Conservation (phyloP, 2,329 filamentous ascomycete genomes). For the Didymella exigua region DNA sequence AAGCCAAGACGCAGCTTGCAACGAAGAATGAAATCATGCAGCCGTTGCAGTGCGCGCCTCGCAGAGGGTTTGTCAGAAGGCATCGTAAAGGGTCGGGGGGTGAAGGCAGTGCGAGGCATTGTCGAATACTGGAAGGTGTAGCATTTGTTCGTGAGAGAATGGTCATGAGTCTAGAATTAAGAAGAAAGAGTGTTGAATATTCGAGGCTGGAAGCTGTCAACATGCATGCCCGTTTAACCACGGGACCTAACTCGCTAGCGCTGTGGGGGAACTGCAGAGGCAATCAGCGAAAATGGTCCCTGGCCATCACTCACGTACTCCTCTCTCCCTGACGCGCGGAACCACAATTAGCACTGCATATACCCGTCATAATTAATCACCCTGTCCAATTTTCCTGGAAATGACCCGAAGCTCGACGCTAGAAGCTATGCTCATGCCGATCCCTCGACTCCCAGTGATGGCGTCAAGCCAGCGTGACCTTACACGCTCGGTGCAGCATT, state of each 20-base stretch:
- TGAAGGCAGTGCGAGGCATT: background rate
- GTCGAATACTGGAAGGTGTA: background rate
- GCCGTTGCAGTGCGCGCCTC: background rate
- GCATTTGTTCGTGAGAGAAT: background rate
- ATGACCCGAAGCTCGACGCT: background rate
- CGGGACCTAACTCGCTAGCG: conserved; percentile 2
- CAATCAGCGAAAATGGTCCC: background rate
- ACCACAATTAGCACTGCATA: background rate
- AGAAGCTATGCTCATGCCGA: background rate
- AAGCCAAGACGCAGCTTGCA: background rate
- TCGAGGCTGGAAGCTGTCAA: background rate
- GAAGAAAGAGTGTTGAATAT: background rate
- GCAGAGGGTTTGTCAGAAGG: too few relatives aligned
- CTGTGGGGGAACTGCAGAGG: background rate
- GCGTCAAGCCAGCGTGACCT: conserved; percentile 3
- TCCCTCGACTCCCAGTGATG: background rate
- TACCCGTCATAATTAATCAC: background rate
- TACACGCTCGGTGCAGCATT: background rate
- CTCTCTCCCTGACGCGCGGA: background rate
- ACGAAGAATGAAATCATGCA: background rate
- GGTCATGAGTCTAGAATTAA: too few relatives aligned
- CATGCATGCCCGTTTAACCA: background rate
- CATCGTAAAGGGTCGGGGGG: background rate
- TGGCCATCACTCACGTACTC: background rate
- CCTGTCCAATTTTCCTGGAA: background rate